Conservation (phyloP, 495 filamentous ascomycete genomes). For the Thozetella sp. region DNA sequence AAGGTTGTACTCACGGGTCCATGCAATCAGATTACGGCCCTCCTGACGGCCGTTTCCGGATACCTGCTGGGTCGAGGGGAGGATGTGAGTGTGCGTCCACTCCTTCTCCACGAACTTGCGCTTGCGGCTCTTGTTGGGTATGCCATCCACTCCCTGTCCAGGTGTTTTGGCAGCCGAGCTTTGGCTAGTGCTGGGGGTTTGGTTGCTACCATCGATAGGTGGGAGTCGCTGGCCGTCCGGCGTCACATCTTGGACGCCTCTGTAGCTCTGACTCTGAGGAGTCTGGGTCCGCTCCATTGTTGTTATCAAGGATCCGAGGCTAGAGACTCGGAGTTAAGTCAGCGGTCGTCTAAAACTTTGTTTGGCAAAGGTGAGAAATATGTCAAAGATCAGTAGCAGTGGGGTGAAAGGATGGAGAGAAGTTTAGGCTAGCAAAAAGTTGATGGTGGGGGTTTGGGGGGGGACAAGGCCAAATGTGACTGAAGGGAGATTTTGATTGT, state of each 20-base stretch:
- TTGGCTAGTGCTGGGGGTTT: neutral
- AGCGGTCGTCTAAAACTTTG: too few relatives aligned
- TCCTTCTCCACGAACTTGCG: constrained; percentile 1
- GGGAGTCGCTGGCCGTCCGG: neutral
- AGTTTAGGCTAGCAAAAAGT: too few relatives aligned
- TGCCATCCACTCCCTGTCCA: neutral
- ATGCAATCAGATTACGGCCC: constrained; percentile 30
- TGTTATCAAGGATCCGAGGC: too few relatives aligned
- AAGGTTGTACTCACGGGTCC: constrained; percentile 38
- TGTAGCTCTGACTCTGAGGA: too few relatives aligned
- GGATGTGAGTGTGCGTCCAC: constrained; percentile 10
- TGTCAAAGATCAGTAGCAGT: too few relatives aligned
- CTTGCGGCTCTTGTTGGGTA: constrained; percentile 6
- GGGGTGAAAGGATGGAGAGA: too few relatives aligned
- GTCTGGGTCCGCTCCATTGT: too few relatives aligned
- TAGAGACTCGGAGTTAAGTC: too few relatives aligned
- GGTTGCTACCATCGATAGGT: neutral
- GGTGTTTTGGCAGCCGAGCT: neutral
- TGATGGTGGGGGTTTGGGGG: too few relatives aligned
- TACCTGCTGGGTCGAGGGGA: constrained; percentile 1
- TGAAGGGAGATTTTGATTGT: too few relatives aligned
- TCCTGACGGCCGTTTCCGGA: constrained; percentile 24
- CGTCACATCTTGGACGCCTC: constrained; percentile 5
- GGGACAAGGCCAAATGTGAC: too few relatives aligned
- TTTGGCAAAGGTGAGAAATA: too few relatives aligned